These are phyloP conservation scores for Trichosanthes truncata DNA, from an alignment of 306 rosid genomes.

Conservation along the genomic window DNA sequence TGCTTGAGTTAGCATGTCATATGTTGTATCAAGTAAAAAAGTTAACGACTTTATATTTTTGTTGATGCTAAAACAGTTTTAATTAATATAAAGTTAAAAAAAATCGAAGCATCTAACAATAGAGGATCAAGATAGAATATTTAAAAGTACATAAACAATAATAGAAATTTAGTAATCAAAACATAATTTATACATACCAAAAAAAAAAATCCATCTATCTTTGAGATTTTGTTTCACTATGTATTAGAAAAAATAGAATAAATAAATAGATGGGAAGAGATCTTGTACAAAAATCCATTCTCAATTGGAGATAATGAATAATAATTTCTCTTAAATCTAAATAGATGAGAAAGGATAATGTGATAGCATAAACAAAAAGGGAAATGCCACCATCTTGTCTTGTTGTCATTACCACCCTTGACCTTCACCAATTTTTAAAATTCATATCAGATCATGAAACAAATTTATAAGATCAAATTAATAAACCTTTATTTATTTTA, in stretches of 20 bases:
- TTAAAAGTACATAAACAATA: not conserved
- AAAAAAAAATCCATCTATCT: not conserved
- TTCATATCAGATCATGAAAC: not conserved
- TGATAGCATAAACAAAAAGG: not conserved
- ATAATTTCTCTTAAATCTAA: not conserved
- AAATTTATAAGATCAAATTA: not conserved
- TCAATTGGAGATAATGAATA: too few species aligned
- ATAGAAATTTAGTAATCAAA: not conserved
- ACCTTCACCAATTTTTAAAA: not conserved
- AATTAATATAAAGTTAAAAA: too few species aligned
- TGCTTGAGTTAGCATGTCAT: too few species aligned
- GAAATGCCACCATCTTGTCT: not conserved
- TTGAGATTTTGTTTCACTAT: not conserved
- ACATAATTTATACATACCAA: not conserved
- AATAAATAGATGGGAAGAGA: too few species aligned
- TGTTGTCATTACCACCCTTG: not conserved
- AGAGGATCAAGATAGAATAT: too few species aligned
- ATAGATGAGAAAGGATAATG: not conserved
- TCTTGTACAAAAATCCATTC: too few species aligned
- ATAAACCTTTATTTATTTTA: too few species aligned
- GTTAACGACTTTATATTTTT: too few species aligned
- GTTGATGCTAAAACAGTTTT: too few species aligned
- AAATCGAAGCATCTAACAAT: too few species aligned
- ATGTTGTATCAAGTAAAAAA: too few species aligned
- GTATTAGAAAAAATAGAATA: too few species aligned